Evolutionary conservation across 306 rosid species (phyloP), one percentile per base, ranked within the genome.

Genomic region (Inga leiocalycina): DNA sequence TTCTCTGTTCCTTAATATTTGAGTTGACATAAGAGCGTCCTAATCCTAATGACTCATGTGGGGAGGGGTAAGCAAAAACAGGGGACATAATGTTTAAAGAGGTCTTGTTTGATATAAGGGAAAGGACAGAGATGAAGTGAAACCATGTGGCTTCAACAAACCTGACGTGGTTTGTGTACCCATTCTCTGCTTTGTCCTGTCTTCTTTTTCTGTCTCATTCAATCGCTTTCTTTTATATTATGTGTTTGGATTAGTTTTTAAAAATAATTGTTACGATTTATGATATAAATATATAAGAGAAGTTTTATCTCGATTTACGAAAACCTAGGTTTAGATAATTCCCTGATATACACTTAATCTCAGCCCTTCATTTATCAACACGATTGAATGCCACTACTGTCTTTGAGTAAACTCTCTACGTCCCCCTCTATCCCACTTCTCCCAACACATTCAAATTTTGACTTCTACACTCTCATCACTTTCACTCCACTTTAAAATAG

Each of bases 181-280:
- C 27, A 51, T 10, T 24, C 46, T 54, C 10, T 72, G 24, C 24
- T 54, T 19, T 19, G 24, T 54, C 24, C 10, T 45, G n/a, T 48
- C 32, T 12, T 19, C 43, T 19, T 3, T 19, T 2, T 14, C 1
- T 51, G 27, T 77, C 54, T 70, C 62, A 3, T 19, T 57, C 71
- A 57, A 41, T 49, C 52, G 44, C 71, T 78, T 80, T 56, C 45
- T 75, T 85, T 76, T 46, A 71, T 65, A 12, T 12, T n/a, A n/a
- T n/a, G n/a, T n/a, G n/a, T n/a, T n/a, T n/a, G n/a, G n/a, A n/a
- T n/a, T n/a, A n/a, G n/a, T n/a, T n/a, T n/a, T n/a, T n/a, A n/a
- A n/a, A n/a, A n/a, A n/a, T n/a, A n/a, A n/a, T n/a, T n/a, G n/a
- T n/a, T n/a, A n/a, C n/a, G n/a, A n/a, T n/a, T n/a, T n/a, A n/a